phyloP scores from a whole-genome alignment of 2,329 filamentous ascomycete species.

The Alternaria burnsii region DNA sequence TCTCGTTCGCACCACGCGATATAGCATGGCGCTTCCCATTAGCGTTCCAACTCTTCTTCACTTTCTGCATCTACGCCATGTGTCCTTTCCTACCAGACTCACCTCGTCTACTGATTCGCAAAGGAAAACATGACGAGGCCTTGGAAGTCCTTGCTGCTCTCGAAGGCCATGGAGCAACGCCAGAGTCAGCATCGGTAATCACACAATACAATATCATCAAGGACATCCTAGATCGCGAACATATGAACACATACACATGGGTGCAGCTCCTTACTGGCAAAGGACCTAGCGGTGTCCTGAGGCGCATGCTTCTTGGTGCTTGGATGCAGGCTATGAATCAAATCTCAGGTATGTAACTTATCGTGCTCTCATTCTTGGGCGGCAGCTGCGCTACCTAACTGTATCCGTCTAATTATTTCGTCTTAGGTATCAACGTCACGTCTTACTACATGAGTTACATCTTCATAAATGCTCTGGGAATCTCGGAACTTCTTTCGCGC shows the following conservation, averaged over 20 bases:
- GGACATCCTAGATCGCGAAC: conserved; percentile 55
- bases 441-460: conserved; percentile 55
- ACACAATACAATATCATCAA: conserved; percentile 52
- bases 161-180: conserved; percentile 51
- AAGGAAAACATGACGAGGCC: conserved; percentile 58
- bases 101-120: conserved; percentile 61
- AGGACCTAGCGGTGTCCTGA: conserved; percentile 52
- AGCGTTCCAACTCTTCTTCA: conserved; percentile 65
- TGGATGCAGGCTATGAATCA: conserved; percentile 60
- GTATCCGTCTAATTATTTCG: background rate
- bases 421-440: conserved; percentile 44
- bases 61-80: conserved; percentile 63
- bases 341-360: conserved; percentile 31
- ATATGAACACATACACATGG: conserved; percentile 57
- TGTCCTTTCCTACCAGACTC: conserved; percentile 54
- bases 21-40: conserved; percentile 60
- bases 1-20: conserved; percentile 51
- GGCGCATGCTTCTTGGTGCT: conserved; percentile 57
- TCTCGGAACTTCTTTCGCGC: conserved; percentile 44
- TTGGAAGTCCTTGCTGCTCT: conserved; percentile 47
- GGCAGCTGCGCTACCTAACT: too few relatives aligned
- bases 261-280: conserved; percentile 54
- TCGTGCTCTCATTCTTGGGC: too few relatives aligned
- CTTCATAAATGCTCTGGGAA: conserved; percentile 53
- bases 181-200: conserved; percentile 45